phyloP scores from a whole-genome alignment of 169 alveolate genomes.

The Nephromyces sp. region DNA sequence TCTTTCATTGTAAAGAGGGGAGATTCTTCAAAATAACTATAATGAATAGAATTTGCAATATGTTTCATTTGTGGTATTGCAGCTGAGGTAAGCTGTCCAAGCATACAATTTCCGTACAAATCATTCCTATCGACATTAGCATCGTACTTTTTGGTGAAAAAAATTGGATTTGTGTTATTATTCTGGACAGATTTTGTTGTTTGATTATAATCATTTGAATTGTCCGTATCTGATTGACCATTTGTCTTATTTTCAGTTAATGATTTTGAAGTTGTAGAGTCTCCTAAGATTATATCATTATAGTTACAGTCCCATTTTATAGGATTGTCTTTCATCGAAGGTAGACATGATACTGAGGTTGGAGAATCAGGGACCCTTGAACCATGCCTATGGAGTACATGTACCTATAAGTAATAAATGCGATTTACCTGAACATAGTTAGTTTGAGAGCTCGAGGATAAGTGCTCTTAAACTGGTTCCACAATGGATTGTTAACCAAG shows the following conservation, averaged over 20 bases:
- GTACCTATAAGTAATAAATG: too few relatives aligned
- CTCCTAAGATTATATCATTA: too few relatives aligned
- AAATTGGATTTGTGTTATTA: not conserved
- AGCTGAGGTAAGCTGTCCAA: not conserved
- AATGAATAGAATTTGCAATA: not conserved
- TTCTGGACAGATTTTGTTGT: not conserved
- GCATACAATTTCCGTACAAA: not conserved
- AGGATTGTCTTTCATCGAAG: not conserved
- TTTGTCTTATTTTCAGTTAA: not conserved
- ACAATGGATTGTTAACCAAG: too few relatives aligned
- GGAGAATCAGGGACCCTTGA: not conserved
- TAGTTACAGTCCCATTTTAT: not conserved
- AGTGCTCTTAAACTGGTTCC: too few relatives aligned
- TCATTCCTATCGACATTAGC: not conserved
- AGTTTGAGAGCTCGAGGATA: too few relatives aligned
- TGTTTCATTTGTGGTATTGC: not conserved
- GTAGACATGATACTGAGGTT: not conserved
- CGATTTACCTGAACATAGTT: too few relatives aligned
- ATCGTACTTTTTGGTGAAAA: not conserved
- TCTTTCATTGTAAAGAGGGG: not conserved
- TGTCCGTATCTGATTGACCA: not conserved
- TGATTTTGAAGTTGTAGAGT: too few relatives aligned
- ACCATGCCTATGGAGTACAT: not conserved
- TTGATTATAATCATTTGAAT: not conserved
- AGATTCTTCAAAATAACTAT: not conserved